These are phyloP conservation scores for Fusarium sublunatum DNA, from an alignment of 2,329 filamentous ascomycete species.

Conservation along the genomic window DNA sequence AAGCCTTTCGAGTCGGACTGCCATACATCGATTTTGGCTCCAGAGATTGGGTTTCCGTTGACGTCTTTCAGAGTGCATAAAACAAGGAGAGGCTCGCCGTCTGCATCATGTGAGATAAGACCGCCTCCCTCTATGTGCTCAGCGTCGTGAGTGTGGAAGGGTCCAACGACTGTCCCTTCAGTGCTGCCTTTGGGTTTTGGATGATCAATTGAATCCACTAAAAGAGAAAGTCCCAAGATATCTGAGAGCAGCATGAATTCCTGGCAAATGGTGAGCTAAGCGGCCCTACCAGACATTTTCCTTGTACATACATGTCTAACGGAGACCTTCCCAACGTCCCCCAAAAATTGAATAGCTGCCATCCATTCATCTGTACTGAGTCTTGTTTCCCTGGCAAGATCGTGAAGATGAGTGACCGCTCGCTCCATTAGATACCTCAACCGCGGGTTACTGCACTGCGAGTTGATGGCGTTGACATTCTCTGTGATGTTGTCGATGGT, in stretches of 20 bases:
- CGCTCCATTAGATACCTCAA: constrained; percentile 76
- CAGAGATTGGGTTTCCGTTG: constrained; percentile 66
- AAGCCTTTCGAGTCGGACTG: constrained; percentile 79
- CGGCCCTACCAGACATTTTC: rapidly evolving
- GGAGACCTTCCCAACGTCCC: constrained; percentile 74
- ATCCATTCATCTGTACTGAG: constrained; percentile 80
- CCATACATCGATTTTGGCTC: constrained; percentile 80
- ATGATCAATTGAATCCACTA: constrained; percentile 81
- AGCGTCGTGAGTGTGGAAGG: constrained; percentile 83
- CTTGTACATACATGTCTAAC: constrained; percentile 63
- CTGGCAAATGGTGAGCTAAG: background rate
- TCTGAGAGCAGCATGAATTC: constrained; percentile 84
- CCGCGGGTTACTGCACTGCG: constrained; percentile 69
- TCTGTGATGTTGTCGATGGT: constrained; percentile 80
- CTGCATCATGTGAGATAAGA: constrained; percentile 70
- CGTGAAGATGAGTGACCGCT: constrained; percentile 78
- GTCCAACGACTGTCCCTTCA: constrained; percentile 81
- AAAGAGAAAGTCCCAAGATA: constrained; percentile 77
- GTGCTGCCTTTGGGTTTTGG: constrained; percentile 75
- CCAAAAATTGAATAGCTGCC: constrained; percentile 75
- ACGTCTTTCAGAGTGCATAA: constrained; percentile 74
- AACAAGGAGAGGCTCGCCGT: constrained; percentile 74
- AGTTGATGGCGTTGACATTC: constrained; percentile 77
- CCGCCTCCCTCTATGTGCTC: constrained; percentile 62
- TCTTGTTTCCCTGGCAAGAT: constrained; percentile 79